Conservation (phyloP, 208 protist genomes). For the Leishmania guyanensis region DNA sequence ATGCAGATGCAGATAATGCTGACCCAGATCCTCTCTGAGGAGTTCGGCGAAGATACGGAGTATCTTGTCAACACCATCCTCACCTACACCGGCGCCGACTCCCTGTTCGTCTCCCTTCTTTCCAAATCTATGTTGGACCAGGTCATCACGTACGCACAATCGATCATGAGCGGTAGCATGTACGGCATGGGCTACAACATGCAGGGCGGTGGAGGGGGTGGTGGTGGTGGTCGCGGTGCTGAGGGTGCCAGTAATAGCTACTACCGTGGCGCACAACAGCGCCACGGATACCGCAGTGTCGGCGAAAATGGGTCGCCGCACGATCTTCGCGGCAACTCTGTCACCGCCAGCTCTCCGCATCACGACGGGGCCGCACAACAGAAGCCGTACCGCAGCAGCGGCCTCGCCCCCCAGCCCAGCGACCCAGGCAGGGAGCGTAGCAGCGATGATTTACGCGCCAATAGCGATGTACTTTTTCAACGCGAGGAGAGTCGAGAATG, state of each 20-base stretch:
- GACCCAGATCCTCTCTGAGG: conserved; percentile 32
- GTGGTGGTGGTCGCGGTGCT: conserved; percentile 10
- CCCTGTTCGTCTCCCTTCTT: conserved; percentile 54
- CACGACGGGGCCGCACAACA: conserved; percentile 13
- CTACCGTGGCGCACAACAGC: conserved; percentile 22
- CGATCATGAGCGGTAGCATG: conserved; percentile 33
- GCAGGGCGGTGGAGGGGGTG: conserved; percentile 10
- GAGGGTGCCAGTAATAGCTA: conserved; percentile 14
- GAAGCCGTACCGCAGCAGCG: conserved; percentile 32
- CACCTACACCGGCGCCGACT: conserved; percentile 22
- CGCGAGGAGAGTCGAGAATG: conserved; percentile 31
- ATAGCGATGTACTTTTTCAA: conserved; percentile 18
- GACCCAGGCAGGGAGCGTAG: conserved; percentile 22
- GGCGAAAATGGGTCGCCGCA: conserved; percentile 12
- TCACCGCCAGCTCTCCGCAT: conserved; percentile 3
- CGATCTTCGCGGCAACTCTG: conserved; percentile 16
- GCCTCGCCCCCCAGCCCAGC: conserved; percentile 1
- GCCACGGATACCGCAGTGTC: conserved; percentile 19
- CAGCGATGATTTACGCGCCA: conserved; percentile 19
- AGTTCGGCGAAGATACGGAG: conserved; percentile 37
- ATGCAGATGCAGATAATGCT: conserved; percentile 49
- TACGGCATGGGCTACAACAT: conserved; percentile 15
- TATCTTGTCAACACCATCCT: conserved; percentile 46
- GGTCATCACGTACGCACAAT: conserved; percentile 44
- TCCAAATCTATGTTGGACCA: conserved; percentile 42